Evolutionary conservation across 495 filamentous ascomycete species (phyloP), one percentile per base, ranked within the genome.

Genomic region (Articulospora tetracladia): DNA sequence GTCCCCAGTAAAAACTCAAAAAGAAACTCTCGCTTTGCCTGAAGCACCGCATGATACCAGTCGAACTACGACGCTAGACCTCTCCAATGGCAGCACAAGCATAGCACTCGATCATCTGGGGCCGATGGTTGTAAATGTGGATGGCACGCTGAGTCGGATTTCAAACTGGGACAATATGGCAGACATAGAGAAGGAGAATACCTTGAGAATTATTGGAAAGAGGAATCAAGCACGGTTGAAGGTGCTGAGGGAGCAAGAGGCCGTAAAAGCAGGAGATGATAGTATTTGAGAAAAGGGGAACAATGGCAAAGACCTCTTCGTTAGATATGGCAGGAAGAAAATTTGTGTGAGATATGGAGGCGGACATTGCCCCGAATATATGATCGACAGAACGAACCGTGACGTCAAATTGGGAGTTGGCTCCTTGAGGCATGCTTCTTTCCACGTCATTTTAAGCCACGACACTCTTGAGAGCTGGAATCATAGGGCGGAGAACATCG

Each of bases 161-260:
- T 65, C 77, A 57, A 90, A 90, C 72, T 90, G 86, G 86, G 74
- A 70, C 27, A 73, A 84, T 64, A 87, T 90, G 86, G 73, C 78
- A 13, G 84, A 81, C 19, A 77, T 82, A 24, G 85, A 89, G 73
- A 73, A 76, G 61, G 67, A 78, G 62, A 86, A 81, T 68, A 86
- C 86, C 47, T 55, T 89, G 66, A 75, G 86, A 34, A 70, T 89
- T 20, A 62, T 90, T 61, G 79, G 81, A 32, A 83, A 81, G 78
- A 71, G 86, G 67, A 90, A 90, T 70, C 77, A 85, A 72, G 61
- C 77, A 69, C 69, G 86, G 11, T 59, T 86, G 65, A 80, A 76
- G n/a, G 76, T 73, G 23, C 66, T 90, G 68, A 77, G 74, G 66
- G 76, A 67, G 23, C 66, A 62, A 17, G 68, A 70, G 57, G 53